These are phyloP conservation scores for Lecanicillium sp. DNA, from an alignment of 2,329 filamentous ascomycete genomes.

Conservation along the genomic window DNA sequence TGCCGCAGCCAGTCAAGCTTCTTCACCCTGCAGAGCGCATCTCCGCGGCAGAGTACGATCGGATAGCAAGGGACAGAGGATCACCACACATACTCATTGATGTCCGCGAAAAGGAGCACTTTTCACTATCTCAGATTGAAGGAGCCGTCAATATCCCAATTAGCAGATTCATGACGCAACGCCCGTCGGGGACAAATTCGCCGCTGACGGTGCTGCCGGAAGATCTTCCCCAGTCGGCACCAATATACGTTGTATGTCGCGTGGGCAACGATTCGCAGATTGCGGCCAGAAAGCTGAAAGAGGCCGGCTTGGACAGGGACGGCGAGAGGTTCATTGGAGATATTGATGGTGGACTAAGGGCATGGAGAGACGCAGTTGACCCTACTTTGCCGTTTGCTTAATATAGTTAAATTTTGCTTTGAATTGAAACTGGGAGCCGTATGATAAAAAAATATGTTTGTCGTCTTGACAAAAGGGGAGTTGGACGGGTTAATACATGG, in stretches of 20 bases:
- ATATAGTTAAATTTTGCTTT: background rate
- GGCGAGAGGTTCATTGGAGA: slow-evolving; percentile 56
- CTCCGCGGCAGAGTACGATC: slow-evolving; percentile 52
- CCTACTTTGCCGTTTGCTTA: slow-evolving; percentile 44
- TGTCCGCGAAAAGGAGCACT: slow-evolving; percentile 78
- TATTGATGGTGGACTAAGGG: slow-evolving; percentile 61
- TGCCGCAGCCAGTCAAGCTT: slow-evolving; percentile 42
- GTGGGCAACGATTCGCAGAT: slow-evolving; percentile 75
- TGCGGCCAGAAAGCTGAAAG: slow-evolving; percentile 57
- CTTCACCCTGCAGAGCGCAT: slow-evolving; percentile 61
- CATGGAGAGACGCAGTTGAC: slow-evolving; percentile 67
- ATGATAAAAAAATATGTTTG: slow-evolving; percentile 6
- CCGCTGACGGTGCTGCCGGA: slow-evolving; percentile 30
- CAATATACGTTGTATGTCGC: slow-evolving; percentile 66
- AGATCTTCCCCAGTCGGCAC: slow-evolving; percentile 31
- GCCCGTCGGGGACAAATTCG: slow-evolving; percentile 16
- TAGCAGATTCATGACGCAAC: slow-evolving; percentile 48
- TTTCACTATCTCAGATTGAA: slow-evolving; percentile 67
- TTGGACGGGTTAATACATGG: slow-evolving; percentile 17
- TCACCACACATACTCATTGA: slow-evolving; percentile 60
- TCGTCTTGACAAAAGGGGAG: slow-evolving; percentile 18
- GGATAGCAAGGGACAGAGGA: slow-evolving; percentile 9
- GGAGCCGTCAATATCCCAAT: slow-evolving; percentile 66
- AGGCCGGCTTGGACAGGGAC: slow-evolving; percentile 44
- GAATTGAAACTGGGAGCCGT: slow-evolving; percentile 2